Conservation (phyloP, 331 rosid species). For the Rhamnella rubrinervis region DNA sequence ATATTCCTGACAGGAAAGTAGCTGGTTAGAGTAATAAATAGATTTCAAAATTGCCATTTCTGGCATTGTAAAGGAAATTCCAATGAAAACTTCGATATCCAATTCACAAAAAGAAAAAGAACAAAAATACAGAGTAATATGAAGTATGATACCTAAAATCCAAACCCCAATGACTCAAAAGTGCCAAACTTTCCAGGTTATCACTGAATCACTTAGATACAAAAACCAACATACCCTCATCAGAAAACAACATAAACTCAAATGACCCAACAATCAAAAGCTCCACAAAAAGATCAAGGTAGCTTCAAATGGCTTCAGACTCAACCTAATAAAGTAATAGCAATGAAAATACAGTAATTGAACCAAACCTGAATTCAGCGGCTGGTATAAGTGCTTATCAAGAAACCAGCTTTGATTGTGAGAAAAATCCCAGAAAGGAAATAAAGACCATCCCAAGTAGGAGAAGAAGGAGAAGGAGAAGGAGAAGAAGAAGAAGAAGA, state of each 20-base stretch:
- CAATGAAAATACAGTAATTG: neutral
- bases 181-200: slow-evolving; percentile 10
- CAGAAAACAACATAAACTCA: neutral
- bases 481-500: neutral
- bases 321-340: neutral
- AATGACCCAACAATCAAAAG: slow-evolving; percentile 20
- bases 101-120: slow-evolving; percentile 4
- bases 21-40: neutral
- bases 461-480: slow-evolving; percentile 1
- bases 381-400: neutral
- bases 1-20: neutral
- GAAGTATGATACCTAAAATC: neutral
- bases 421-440: neutral
- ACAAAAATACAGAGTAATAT: slow-evolving; percentile 1
- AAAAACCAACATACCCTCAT: slow-evolving; percentile 11
- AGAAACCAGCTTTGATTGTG: slow-evolving; percentile 5
- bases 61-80: slow-evolving; percentile 10
- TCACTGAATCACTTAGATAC: slow-evolving; percentile 1
- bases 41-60: neutral
- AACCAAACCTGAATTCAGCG: slow-evolving; percentile 28
- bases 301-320: neutral
- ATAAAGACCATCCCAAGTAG: slow-evolving; percentile 9
- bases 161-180: slow-evolving; percentile 14
- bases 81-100: slow-evolving; percentile 18
- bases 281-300: neutral